Evolutionary conservation across 2,329 filamentous ascomycete genomes (phyloP).

Genomic region (Monilinia vaccinii-corymbosi): DNA sequence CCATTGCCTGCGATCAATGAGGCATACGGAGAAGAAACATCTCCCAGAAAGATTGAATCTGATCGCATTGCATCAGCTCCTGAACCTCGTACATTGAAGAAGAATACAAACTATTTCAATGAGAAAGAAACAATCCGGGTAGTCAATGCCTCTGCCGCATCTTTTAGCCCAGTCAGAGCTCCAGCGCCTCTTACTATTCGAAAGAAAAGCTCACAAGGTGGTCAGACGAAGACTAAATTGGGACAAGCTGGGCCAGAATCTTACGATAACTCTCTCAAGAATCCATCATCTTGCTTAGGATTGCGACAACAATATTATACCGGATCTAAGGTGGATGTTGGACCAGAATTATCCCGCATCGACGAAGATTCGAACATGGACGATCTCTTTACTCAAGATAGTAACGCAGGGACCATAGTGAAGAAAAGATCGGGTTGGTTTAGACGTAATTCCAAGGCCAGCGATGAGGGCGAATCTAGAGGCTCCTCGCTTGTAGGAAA

Average conservation of each 20-base stretch:
- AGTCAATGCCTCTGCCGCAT: constrained; percentile 20
- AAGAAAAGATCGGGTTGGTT: constrained; percentile 29
- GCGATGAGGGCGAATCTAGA: constrained; percentile 17
- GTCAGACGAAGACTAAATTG: not conserved
- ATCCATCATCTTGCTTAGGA: constrained; percentile 12
- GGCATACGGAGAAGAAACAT: constrained; percentile 17
- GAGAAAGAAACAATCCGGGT: constrained; percentile 25
- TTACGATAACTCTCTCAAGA: not conserved
- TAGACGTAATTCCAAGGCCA: constrained; percentile 25
- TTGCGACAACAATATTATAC: constrained; percentile 21
- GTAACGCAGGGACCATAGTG: constrained; percentile 20
- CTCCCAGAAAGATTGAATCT: constrained; percentile 13
- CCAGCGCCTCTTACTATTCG: constrained; percentile 28
- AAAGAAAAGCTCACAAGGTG: constrained; percentile 25
- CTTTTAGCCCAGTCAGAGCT: constrained; percentile 23
- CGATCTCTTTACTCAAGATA: constrained; percentile 17
- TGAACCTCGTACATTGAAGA: constrained; percentile 17
- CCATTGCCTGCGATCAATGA: constrained; percentile 27
- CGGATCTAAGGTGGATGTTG: constrained; percentile 6
- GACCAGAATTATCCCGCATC: constrained; percentile 16
- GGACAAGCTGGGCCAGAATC: not conserved
- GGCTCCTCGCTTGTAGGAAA: constrained; percentile 9
- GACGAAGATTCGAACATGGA: constrained; percentile 16
- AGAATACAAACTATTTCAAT: constrained; percentile 10
- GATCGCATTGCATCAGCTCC: constrained; percentile 27